These are phyloP conservation scores for Fistulifera pelliculosa DNA, from an alignment of 108 stramenopile genomes.

Conservation along the genomic window DNA sequence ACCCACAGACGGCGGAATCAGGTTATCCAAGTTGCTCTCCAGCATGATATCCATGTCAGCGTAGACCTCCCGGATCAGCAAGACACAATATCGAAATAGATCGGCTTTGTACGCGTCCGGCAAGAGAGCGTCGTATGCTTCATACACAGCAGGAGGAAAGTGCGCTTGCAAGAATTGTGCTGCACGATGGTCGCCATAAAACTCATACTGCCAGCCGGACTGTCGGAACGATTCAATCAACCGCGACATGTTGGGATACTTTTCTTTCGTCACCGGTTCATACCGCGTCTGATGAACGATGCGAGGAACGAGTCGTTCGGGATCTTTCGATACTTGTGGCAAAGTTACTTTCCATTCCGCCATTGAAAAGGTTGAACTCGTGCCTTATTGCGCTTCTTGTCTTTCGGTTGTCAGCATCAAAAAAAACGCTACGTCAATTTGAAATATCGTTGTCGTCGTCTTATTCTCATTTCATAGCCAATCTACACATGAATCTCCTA, in stretches of 20 bases:
- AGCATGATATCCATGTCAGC: constrained; percentile 62
- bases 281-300: constrained; percentile 69
- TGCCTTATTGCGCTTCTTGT: no score
- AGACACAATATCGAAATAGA: constrained; percentile 63
- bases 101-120: constrained; percentile 57
- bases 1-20: constrained; percentile 39
- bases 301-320: constrained; percentile 30
- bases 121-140: constrained; percentile 37
- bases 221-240: constrained; percentile 54
- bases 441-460: no score
- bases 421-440: no score
- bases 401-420: no score
- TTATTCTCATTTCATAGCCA: no score
- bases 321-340: not conserved
- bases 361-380: no score
- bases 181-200: constrained; percentile 45
- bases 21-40: constrained; percentile 50
- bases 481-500: no score
- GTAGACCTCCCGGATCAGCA: constrained; percentile 56
- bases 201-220: constrained; percentile 49
- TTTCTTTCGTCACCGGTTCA: constrained; percentile 46
- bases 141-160: constrained; percentile 50
- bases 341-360: constrained; percentile 5
- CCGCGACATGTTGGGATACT: constrained; percentile 62
- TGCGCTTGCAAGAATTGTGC: constrained; percentile 39